Conservation (phyloP, 768 basidiomycete genomes). For the Termitomyces sp. region DNA sequence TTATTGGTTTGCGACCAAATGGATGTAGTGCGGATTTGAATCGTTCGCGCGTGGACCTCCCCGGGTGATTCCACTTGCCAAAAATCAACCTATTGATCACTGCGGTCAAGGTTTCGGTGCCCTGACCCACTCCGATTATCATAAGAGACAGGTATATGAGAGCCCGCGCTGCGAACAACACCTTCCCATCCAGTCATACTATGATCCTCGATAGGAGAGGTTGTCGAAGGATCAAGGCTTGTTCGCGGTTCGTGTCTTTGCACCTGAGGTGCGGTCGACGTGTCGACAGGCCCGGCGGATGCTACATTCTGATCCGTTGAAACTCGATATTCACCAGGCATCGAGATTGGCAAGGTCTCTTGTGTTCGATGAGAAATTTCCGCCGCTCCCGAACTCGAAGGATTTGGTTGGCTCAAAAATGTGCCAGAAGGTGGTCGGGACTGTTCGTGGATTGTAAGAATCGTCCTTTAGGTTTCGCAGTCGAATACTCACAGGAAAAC, state of each 20-base stretch:
- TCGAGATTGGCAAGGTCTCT: slow-evolving; percentile 6
- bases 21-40: no score
- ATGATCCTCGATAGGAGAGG: not conserved
- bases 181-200: slow-evolving; percentile 7
- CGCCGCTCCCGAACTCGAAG: not conserved
- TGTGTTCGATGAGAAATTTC: not conserved
- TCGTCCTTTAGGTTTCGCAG: not conserved
- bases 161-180: slow-evolving; percentile 3
- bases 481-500: slow-evolving; percentile 28
- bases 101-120: not conserved
- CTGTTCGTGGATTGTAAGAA: slow-evolving; percentile 1
- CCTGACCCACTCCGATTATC: not conserved
- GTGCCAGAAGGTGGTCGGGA: slow-evolving; percentile 7
- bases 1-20: no score
- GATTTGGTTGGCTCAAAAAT: not conserved
- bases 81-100: not conserved
- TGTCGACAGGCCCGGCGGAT: slow-evolving; percentile 10
- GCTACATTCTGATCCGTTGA: not conserved
- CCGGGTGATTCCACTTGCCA: no score
- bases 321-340: slow-evolving; percentile 12
- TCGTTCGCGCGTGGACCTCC: no score
- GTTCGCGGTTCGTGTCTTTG: not conserved
- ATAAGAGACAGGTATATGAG: slow-evolving; percentile 5
- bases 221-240: slow-evolving; percentile 1
- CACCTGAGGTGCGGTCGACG: slow-evolving; percentile 8